phyloP scores from a whole-genome alignment of 805 yeast genomes.

The Clavispora asparagi region DNA sequence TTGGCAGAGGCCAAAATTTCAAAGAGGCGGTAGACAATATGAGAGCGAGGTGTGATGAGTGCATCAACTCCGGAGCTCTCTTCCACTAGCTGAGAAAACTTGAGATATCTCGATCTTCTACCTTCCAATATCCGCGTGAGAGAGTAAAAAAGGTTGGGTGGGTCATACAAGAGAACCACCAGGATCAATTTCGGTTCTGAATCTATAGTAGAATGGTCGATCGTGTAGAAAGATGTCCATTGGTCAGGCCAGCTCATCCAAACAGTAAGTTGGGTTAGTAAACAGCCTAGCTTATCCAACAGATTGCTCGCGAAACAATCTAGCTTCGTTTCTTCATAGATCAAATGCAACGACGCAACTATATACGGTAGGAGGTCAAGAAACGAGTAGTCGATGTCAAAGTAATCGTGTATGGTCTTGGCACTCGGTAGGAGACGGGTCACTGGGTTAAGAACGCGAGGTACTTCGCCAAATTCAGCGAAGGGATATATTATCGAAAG shows the following conservation, averaged over 20 bases:
- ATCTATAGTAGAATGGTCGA: constrained; percentile 31
- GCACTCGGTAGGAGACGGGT: constrained; percentile 30
- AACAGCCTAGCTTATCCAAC: constrained; percentile 39
- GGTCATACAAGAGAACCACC: constrained; percentile 44
- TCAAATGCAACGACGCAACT: constrained; percentile 63
- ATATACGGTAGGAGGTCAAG: constrained; percentile 58
- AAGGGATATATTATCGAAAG: constrained; percentile 48
- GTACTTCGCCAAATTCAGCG: constrained; percentile 21
- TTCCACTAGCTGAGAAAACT: constrained; percentile 64
- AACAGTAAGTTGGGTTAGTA: constrained; percentile 56
- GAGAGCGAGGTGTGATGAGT: constrained; percentile 61
- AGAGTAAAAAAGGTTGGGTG: constrained; percentile 58
- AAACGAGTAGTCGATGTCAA: constrained; percentile 35
- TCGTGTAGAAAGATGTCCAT: constrained; percentile 58
- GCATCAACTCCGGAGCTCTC: constrained; percentile 57
- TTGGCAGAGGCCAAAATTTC: constrained; percentile 55
- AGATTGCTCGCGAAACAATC: constrained; percentile 40
- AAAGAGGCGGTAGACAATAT: constrained; percentile 52
- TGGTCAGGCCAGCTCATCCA: constrained; percentile 72
- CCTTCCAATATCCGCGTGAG: constrained; percentile 45
- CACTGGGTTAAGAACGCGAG: constrained; percentile 19
- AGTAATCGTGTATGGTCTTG: constrained; percentile 19
- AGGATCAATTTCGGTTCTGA: constrained; percentile 36
- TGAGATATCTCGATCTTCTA: constrained; percentile 48
- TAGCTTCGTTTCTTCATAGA: constrained; percentile 70